Percentiles rank a stretch among this genome's conserved stretches.
Evolutionary conservation across 2,329 filamentous ascomycete species (phyloP).

Genomic region (Nemania sp.): DNA sequence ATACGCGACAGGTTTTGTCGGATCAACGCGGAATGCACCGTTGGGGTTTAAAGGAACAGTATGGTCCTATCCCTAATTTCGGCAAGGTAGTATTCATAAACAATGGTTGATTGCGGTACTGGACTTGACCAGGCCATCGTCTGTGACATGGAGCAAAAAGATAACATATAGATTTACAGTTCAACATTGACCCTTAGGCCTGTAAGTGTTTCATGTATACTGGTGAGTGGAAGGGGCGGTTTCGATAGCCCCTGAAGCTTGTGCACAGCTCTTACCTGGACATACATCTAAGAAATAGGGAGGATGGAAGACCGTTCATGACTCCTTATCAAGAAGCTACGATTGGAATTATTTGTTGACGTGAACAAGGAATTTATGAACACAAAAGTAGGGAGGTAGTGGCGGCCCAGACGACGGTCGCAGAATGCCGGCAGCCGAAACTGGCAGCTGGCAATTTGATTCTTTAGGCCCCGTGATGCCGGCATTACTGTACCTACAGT

Average conservation of each 20-base stretch:
- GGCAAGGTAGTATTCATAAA: conserved; percentile 48
- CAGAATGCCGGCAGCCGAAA: no score
- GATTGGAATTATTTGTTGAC: no score
- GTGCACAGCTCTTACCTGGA: no score
- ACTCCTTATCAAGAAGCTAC: no score
- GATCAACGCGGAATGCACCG: conserved; percentile 65
- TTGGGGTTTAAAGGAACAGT: conserved; percentile 53
- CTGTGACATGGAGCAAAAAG: conserved; percentile 50
- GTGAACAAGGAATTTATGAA: no score
- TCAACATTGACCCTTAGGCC: conserved; percentile 31
- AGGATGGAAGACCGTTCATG: no score
- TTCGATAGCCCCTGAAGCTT: no score
- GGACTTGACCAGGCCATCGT: conserved; percentile 45
- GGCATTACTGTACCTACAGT: no score
- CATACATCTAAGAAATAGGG: no score
- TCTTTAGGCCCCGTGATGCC: background rate
- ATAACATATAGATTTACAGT: conserved; percentile 41
- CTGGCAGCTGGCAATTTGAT: background rate
- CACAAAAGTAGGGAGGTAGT: no score
- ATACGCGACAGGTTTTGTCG: conserved; percentile 50
- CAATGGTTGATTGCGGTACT: conserved; percentile 42
- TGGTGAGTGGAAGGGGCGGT: no score
- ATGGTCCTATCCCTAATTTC: conserved; percentile 52
- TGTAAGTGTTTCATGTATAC: conserved; percentile 34
- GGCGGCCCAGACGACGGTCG: no score